Evolutionary conservation across 139 green algal species (phyloP).

Genomic region (Chlamydomonas schloesseri): DNA sequence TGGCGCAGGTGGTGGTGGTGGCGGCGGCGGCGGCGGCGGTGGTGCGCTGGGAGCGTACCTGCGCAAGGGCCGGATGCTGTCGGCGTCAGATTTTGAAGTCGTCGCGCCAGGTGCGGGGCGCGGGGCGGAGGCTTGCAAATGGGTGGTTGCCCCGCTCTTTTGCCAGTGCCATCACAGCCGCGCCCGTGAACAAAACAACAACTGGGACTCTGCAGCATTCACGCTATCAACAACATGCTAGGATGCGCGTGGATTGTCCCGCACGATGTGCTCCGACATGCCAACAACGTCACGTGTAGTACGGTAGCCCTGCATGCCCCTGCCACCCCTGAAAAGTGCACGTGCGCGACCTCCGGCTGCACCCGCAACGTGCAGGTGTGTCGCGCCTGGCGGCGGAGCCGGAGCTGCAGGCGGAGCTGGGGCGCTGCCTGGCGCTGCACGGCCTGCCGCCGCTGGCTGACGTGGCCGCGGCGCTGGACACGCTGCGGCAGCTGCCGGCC

Average conservation of each 20-base stretch:
- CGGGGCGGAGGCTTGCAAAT: no score
- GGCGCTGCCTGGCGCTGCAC: constrained; percentile 21
- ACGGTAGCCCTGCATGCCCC: no score
- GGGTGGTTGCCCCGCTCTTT: no score
- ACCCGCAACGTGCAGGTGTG: background rate
- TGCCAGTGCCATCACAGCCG: no score
- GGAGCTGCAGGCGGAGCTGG: constrained; percentile 24
- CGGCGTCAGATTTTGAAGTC: background rate
- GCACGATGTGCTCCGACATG: no score
- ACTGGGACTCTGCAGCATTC: no score
- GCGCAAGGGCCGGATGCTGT: constrained; percentile 4
- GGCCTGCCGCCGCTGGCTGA: background rate
- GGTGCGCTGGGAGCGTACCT: constrained; percentile 31
- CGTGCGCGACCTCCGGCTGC: no score
- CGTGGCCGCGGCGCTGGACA: background rate
- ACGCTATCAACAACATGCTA: no score
- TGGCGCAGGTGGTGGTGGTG: background rate
- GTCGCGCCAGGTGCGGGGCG: background rate
- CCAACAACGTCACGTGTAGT: no score
- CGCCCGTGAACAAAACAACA: no score
- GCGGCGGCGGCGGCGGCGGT: background rate
- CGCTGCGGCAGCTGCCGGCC: constrained; percentile 7
- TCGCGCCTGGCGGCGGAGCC: background rate
- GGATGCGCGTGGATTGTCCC: no score
- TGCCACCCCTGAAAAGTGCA: no score